Evolutionary conservation across 768 basidiomycete genomes (phyloP), one percentile per base, ranked within the genome.

Genomic region (Saitozyma podzolica): DNA sequence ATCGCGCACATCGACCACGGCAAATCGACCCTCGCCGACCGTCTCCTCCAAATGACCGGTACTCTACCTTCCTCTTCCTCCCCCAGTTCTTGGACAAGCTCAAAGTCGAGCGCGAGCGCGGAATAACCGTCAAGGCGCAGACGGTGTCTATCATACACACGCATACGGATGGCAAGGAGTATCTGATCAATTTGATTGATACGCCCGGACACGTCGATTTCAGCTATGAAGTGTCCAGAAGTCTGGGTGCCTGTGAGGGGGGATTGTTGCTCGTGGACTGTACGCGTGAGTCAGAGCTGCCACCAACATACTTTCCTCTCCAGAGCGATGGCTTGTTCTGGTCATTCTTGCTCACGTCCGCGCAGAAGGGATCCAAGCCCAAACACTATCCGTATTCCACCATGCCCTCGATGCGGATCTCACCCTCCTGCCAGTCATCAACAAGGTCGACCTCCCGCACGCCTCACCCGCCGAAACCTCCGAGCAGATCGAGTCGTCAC

Each of bases 131-230:
- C 76, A 94, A 96, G 81, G 95, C 95, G 4, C 94, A 97, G 81
- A 94, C 92, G 5, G 92, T 72, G 10, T 54, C 74, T 89, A 96
- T 98, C 92, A 82, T 96, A 51, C 84, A 92, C 76, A 68, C 81
- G 5, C 80, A 84, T 57, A 77, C 67, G n/a, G 70, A 84, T 45
- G 85, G 84, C 9, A 80, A 82, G 40, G 82, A 80, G 8, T 88
- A 90, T 74, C 83, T 99, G 61, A 83, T 99, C 63, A 98, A 98
- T 80, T 82, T 98, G 37, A 92, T 99, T 70, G 96, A 99, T 79
- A 99, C 96, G 0, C 95, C 95, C 86, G 94, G 96, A 1, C 96
- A 99, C 80, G 96, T 97, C 43, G 96, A 99, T 82, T 99, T 99
- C 80, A 86, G 91, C 61, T 96, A 92, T 87, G 95, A 98, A 80